Conservation (phyloP, 768 basidiomycete species). For the Leccinum fibrillosum region DNA sequence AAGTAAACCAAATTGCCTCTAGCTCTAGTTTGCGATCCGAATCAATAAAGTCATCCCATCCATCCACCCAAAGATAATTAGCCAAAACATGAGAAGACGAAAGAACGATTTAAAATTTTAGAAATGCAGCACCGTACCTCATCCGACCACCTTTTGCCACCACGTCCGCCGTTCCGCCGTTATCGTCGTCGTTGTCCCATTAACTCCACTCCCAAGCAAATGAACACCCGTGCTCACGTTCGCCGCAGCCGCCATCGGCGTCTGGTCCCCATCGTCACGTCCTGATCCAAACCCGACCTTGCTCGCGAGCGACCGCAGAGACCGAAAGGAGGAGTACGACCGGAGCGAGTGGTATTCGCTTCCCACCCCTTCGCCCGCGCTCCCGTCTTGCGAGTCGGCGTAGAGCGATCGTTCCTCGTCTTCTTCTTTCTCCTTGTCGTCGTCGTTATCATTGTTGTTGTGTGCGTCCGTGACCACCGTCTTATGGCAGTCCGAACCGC, state of each 20-base stretch:
- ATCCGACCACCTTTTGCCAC: constrained; percentile 31
- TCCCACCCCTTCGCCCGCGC: constrained; percentile 5
- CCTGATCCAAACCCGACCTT: background rate
- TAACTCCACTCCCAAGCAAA: background rate
- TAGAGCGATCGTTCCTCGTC: constrained; percentile 23
- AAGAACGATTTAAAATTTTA: background rate
- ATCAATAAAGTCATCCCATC: background rate
- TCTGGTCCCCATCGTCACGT: background rate
- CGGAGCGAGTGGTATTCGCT: constrained; percentile 31
- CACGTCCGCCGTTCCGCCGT: constrained; percentile 24
- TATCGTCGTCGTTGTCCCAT: background rate
- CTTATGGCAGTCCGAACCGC: background rate
- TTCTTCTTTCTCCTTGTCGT: background rate
- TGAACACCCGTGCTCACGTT: background rate
- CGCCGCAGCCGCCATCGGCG: background rate
- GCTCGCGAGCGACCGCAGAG: constrained; percentile 22
- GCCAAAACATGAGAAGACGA: background rate
- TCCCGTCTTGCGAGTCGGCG: constrained; percentile 17
- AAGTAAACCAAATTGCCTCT: background rate
- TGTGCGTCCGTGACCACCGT: background rate
- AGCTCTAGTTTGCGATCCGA: background rate
- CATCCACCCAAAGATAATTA: background rate
- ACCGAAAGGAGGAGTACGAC: constrained; percentile 25
- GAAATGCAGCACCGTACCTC: background rate
- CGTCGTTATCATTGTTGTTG: background rate